Conservation (phyloP, 306 rosid species). For the Medicago lupulina region DNA sequence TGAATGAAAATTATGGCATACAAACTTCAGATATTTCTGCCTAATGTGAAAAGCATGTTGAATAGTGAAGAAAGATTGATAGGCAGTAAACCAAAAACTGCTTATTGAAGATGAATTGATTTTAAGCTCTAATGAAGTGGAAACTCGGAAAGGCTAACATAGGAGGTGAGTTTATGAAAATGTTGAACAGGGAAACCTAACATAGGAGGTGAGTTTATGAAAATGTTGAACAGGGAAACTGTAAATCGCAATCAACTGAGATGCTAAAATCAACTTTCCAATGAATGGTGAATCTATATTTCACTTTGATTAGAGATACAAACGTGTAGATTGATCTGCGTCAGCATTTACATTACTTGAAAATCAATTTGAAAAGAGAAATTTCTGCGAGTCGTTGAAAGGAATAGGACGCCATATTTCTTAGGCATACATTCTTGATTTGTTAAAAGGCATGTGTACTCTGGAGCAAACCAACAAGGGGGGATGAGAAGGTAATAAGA, state of each 20-base stretch:
- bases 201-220: too few relatives aligned
- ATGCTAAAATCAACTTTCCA: background rate
- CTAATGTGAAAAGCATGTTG: background rate
- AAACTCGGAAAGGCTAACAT: slow-evolving; percentile 18
- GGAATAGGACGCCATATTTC: background rate
- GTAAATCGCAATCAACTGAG: slow-evolving; percentile 1
- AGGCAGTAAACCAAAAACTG: slow-evolving; percentile 15
- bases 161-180: background rate
- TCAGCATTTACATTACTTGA: too few relatives aligned
- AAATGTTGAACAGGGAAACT: too few relatives aligned
- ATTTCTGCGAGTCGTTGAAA: too few relatives aligned
- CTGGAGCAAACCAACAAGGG: background rate
- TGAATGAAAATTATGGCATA: background rate
- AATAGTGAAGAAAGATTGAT: background rate
- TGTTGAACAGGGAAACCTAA: background rate
- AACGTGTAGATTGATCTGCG: too few relatives aligned
- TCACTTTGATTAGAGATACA: slow-evolving; percentile 12
- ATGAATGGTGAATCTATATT: background rate
- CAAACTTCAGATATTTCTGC: background rate
- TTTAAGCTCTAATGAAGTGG: background rate
- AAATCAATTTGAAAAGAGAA: too few relatives aligned
- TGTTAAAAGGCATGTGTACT: background rate
- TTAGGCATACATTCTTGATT: background rate
- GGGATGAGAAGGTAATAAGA: slow-evolving; percentile 2
- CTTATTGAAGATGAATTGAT: slow-evolving; percentile 6